These are phyloP conservation scores for Umbilicus rupestris DNA, from an alignment of 164 flowering plant genomes.

Conservation along the genomic window DNA sequence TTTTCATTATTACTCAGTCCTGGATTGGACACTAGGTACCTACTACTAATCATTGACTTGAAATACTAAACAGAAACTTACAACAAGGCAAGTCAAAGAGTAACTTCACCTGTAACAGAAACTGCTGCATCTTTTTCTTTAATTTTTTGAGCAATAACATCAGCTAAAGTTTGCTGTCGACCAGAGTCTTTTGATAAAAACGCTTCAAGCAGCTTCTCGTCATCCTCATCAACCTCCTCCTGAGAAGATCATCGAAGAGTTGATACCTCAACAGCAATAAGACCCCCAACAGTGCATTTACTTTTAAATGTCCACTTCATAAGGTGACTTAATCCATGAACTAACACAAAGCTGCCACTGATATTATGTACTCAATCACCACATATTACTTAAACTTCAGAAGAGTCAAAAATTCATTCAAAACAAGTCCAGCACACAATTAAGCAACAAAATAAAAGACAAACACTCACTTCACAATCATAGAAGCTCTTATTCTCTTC, in stretches of 20 bases:
- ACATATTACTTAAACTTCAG: background rate
- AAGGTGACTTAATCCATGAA: background rate
- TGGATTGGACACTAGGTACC: background rate
- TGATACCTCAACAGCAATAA: background rate
- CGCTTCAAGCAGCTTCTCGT: slow-evolving; percentile 57
- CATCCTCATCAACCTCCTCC: slow-evolving; percentile 75
- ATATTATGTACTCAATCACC: background rate
- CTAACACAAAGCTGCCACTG: background rate
- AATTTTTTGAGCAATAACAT: slow-evolving; percentile 52
- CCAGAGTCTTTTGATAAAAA: slow-evolving; percentile 54
- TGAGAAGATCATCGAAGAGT: slow-evolving; percentile 6
- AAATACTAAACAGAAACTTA: background rate
- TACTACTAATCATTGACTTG: background rate
- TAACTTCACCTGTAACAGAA: slow-evolving; percentile 34
- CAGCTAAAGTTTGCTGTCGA: slow-evolving; percentile 59
- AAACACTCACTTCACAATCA: slow-evolving; percentile 28
- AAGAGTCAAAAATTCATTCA: background rate
- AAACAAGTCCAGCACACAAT: background rate
- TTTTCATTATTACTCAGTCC: background rate
- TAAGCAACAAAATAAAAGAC: background rate
- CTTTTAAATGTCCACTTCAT: background rate
- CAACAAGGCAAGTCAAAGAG: background rate
- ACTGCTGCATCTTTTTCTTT: slow-evolving; percentile 53
- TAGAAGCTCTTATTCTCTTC: slow-evolving; percentile 56
- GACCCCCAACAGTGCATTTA: background rate